Conservation (phyloP, 768 basidiomycete species). For the Dioszegia hungarica region DNA sequence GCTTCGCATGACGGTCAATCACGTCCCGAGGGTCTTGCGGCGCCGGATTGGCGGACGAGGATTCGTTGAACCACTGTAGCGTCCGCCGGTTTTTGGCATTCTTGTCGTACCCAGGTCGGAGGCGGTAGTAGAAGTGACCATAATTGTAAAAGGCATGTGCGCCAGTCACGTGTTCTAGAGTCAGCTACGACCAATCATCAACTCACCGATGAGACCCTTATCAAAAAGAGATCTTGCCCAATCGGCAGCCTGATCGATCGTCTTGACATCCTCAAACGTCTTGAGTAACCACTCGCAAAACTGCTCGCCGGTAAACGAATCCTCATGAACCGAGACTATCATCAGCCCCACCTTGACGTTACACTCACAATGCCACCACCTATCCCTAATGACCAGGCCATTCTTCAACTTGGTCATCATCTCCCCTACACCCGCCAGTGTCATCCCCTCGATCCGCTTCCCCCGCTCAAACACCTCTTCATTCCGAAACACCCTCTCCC, state of each 20-base stretch:
- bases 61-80: constrained; percentile 30
- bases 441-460: constrained; percentile 61
- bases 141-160: constrained; percentile 74
- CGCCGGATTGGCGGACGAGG: background rate
- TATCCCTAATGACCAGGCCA: constrained; percentile 74
- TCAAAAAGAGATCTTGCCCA: constrained; percentile 72
- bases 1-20: constrained; percentile 20
- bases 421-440: constrained; percentile 54
- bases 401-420: constrained; percentile 55
- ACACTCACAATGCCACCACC: constrained; percentile 67
- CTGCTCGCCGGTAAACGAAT: constrained; percentile 83
- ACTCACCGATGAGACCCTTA: constrained; percentile 64
- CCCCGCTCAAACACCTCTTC: constrained; percentile 26
- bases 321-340: constrained; percentile 50
- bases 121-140: constrained; percentile 83
- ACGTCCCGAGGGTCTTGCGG: constrained; percentile 17
- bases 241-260: constrained; percentile 70
- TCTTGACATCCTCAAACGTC: constrained; percentile 82
- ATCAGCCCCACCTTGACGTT: background rate
- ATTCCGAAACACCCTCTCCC: constrained; percentile 66
- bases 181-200: background rate
- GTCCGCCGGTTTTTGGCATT: constrained; percentile 23
- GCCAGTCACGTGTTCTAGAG: constrained; percentile 66
- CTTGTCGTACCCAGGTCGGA: constrained; percentile 63
- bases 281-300: constrained; percentile 89